Evolutionary conservation across 176 grass and related monocot species (phyloP), one percentile per base, ranked within the genome.

Genomic region (Paspalum vaginatum): DNA sequence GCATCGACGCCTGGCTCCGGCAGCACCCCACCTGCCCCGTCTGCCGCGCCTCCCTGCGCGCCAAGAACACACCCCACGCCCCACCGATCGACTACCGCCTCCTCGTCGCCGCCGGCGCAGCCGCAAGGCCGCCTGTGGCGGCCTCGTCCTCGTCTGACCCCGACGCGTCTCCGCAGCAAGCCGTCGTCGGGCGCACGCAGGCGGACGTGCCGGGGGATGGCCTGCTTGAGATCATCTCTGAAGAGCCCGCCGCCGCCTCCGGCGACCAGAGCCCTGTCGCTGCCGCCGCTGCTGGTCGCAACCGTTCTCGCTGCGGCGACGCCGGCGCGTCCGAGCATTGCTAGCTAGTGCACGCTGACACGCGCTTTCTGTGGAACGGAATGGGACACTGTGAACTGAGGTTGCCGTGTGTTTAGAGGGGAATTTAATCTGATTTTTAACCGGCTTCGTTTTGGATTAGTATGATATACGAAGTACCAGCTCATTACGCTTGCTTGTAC

Each of bases 1-100:
- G 94, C 94, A 94, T 93, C 83, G 94, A 89, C 81, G 83, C 86
- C 61, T 97, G 91, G 89, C 64, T 94, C 20, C 69, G 76, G 64
- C 65, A 91, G 45, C 89, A 94, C 61, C 78, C 86, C 1, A 97
- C 86, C 14, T 89, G 90, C 74, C 90, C 93, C 54, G 86, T 93
- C 22, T 93, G 87, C 78, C 89, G 90, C 85, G 84, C 91, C 68
- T 93, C 87, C 68, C 75, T 90, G 20, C 84, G 81, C 47, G 79
- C 88, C 52, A 79, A 43, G 49, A 9, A 41, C 78, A 46, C 0
- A 21, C 24, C 5, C 72, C 54, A 2, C 45, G 10, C 71, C 49
- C 8, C 87, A 68, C 80, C 81, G 63, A 59, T 59, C 74, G 11
- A 75, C 41, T 49, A 80, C 70, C 10, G 70, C 81, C 52, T 65